Evolutionary conservation across 148 eudicot species (phyloP).

Genomic region (Rhododendron simsii): DNA sequence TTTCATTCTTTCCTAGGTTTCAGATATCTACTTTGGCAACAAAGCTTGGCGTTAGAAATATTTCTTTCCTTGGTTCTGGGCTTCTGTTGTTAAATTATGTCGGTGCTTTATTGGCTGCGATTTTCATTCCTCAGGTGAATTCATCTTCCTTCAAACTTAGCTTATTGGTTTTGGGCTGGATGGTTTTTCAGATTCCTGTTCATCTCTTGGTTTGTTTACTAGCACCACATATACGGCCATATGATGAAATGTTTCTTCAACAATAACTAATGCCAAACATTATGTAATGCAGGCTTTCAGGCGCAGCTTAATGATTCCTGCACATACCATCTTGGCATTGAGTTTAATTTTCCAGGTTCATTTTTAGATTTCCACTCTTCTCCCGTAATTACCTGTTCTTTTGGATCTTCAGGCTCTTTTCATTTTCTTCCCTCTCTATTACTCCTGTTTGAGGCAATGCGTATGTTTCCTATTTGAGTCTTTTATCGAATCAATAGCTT

Average conservation of each 20-base stretch:
- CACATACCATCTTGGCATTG: conserved; percentile 64
- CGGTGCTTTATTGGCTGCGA: conserved; percentile 68
- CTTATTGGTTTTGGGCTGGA: not conserved
- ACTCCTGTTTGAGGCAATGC: not conserved
- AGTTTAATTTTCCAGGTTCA: conserved; percentile 78
- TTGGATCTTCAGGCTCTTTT: not conserved
- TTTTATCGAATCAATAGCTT: not conserved
- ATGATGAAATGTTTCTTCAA: not conserved
- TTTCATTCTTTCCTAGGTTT: conserved; percentile 42
- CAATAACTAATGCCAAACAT: not conserved
- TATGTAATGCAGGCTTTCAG: conserved; percentile 65
- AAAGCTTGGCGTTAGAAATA: conserved; percentile 93
- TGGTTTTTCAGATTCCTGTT: not conserved
- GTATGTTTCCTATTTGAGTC: not conserved
- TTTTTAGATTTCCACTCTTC: not conserved
- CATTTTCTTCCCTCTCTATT: not conserved
- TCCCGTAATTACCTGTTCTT: not conserved
- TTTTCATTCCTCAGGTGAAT: conserved; percentile 74
- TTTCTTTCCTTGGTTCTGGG: conserved; percentile 90
- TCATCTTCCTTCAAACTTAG: not conserved
- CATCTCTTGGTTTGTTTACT: not conserved
- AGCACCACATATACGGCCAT: not conserved
- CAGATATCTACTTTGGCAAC: conserved; percentile 92
- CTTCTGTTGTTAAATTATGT: conserved; percentile 80
- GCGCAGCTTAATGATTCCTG: conserved; percentile 83